Percentiles rank a stretch among this genome's conserved stretches.
Conservation (phyloP, 2,329 filamentous ascomycete genomes). For the Alternaria gansuensis region DNA sequence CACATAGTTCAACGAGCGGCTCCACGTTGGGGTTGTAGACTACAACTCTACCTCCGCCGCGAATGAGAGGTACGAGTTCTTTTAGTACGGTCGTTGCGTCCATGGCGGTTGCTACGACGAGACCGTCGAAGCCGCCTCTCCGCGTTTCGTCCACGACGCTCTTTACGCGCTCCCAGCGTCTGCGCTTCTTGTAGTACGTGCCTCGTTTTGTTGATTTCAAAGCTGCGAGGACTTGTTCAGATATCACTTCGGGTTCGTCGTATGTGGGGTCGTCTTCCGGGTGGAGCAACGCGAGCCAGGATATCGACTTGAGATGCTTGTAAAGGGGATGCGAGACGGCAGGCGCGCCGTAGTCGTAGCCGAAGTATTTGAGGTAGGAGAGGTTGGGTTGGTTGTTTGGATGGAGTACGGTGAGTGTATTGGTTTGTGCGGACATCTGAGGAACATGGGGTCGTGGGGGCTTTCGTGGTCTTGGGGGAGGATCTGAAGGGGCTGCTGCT, state of each 20-base stretch:
- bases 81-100: slow-evolving; percentile 79
- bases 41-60: slow-evolving; percentile 83
- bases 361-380: slow-evolving; percentile 86
- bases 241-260: slow-evolving; percentile 68
- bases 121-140: slow-evolving; percentile 79
- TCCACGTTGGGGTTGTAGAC: slow-evolving; percentile 86
- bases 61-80: slow-evolving; percentile 78
- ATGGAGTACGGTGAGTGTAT: slow-evolving; percentile 83
- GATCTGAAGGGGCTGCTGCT: slow-evolving; percentile 29
- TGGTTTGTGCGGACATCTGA: slow-evolving; percentile 72
- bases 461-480: slow-evolving; percentile 36
- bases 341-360: slow-evolving; percentile 75
- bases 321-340: slow-evolving; percentile 77
- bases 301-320: slow-evolving; percentile 81
- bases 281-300: slow-evolving; percentile 89
- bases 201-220: slow-evolving; percentile 86
- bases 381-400: slow-evolving; percentile 87
- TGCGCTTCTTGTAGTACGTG: slow-evolving; percentile 87
- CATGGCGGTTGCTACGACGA: slow-evolving; percentile 84
- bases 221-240: slow-evolving; percentile 68
- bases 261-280: slow-evolving; percentile 80
- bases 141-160: slow-evolving; percentile 78
- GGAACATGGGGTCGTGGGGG: slow-evolving; percentile 50
- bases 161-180: slow-evolving; percentile 78
- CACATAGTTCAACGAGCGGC: slow-evolving; percentile 77